Conservation (phyloP, 2,329 filamentous ascomycete species). For the Paracorniculantispora psalliotae region DNA sequence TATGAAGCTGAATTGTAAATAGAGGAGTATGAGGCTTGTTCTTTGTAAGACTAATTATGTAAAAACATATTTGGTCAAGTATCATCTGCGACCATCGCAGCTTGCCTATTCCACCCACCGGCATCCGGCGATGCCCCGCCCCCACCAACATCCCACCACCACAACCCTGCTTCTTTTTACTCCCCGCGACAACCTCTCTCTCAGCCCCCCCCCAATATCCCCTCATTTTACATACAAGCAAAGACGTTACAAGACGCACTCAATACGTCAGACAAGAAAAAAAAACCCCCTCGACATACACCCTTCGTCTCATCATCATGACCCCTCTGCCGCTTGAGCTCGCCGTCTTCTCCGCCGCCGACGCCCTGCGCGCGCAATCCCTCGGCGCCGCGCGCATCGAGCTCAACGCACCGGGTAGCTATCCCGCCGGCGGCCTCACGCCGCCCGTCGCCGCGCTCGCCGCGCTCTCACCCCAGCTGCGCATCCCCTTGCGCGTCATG, state of each 20-base stretch:
- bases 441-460: slow-evolving; percentile 38
- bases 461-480: slow-evolving; percentile 22
- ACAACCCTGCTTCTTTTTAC: too few relatives aligned
- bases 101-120: background rate
- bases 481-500: slow-evolving; percentile 47
- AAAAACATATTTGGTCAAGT: too few relatives aligned
- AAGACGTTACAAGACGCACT: too few relatives aligned
- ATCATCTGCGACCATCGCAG: too few relatives aligned
- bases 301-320: background rate
- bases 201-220: background rate
- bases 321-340: slow-evolving; percentile 40
- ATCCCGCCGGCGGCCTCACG: slow-evolving; percentile 46
- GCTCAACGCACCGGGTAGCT: slow-evolving; percentile 48
- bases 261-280: too few relatives aligned
- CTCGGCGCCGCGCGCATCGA: slow-evolving; percentile 48
- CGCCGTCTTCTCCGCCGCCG: slow-evolving; percentile 45
- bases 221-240: too few relatives aligned
- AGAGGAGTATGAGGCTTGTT: too few relatives aligned
- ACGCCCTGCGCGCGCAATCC: slow-evolving; percentile 34
- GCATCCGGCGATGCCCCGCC: background rate
- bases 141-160: background rate
- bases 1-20: too few relatives aligned
- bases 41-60: too few relatives aligned
- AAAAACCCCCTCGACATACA: background rate
- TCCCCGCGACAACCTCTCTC: too few relatives aligned